Conservation (phyloP, 345 rosid species). For the Hevea brasiliensis region DNA sequence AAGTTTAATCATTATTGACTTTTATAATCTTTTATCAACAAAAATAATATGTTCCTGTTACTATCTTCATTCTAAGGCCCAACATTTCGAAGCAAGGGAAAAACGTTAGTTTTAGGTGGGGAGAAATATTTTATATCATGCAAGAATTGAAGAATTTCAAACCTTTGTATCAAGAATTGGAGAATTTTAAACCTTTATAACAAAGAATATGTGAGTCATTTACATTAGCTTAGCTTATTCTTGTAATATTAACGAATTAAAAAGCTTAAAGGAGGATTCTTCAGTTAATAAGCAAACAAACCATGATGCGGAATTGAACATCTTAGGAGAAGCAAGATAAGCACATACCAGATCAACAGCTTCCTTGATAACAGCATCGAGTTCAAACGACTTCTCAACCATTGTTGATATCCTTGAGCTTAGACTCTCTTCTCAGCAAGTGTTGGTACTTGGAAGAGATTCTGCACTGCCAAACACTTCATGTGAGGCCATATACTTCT, state of each 20-base stretch:
- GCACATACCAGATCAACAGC: slow-evolving; percentile 35
- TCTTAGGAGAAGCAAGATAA: background rate
- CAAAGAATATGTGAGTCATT: no score
- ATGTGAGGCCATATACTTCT: slow-evolving; percentile 2
- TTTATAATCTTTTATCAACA: no score
- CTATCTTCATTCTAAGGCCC: background rate
- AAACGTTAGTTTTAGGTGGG: no score
- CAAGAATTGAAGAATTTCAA: background rate
- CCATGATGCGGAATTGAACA: background rate
- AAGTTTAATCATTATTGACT: no score
- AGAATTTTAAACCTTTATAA: background rate
- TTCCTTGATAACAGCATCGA: slow-evolving; percentile 34
- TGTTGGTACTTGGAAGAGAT: background rate
- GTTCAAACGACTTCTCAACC: slow-evolving; percentile 18
- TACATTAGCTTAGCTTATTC: no score
- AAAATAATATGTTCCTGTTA: no score
- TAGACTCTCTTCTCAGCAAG: background rate
- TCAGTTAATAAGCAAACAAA: background rate
- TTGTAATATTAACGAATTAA: no score
- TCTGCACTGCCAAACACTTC: slow-evolving; percentile 26
- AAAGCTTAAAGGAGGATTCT: background rate
- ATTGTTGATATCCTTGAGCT: slow-evolving; percentile 11
- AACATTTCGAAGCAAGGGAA: background rate
- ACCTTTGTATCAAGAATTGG: background rate
- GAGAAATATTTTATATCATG: background rate